Evolutionary conservation across 345 rosid genomes (phyloP).

Genomic region (Cardamine occulta): DNA sequence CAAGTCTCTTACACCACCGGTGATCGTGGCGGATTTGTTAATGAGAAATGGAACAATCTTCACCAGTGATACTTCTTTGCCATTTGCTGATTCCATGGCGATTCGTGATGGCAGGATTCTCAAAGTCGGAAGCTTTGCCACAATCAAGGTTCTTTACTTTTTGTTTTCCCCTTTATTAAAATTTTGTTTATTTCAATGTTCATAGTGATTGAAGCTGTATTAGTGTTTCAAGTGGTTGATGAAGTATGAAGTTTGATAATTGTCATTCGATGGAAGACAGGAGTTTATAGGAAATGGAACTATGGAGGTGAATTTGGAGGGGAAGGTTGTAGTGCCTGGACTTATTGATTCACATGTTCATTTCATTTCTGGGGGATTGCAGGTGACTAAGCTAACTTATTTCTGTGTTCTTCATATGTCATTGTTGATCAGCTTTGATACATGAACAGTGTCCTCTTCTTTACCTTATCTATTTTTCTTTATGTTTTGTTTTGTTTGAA

Average conservation of each 20-base stretch:
- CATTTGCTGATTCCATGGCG: slow-evolving; percentile 82
- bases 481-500: not conserved
- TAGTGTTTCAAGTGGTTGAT: not conserved
- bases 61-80: slow-evolving; percentile 69
- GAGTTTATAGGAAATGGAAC: slow-evolving; percentile 62
- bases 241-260: not conserved
- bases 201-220: not conserved
- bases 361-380: slow-evolving; percentile 73
- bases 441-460: not conserved
- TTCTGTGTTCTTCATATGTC: not conserved
- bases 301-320: slow-evolving; percentile 64
- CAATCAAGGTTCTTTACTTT: slow-evolving; percentile 58
- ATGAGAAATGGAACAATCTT: slow-evolving; percentile 75
- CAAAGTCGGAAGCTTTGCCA: slow-evolving; percentile 66
- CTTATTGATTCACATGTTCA: slow-evolving; percentile 96
- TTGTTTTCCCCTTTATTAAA: not conserved
- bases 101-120: slow-evolving; percentile 70
- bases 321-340: slow-evolving; percentile 86
- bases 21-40: slow-evolving; percentile 61
- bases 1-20: slow-evolving; percentile 42
- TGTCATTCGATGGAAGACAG: slow-evolving; percentile 45
- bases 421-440: too few relatives aligned
- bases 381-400: slow-evolving; percentile 48
- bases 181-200: not conserved
- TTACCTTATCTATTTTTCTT: not conserved